phyloP scores from a whole-genome alignment of 2,329 filamentous ascomycete species.

The Pseudopyricularia cyperi region DNA sequence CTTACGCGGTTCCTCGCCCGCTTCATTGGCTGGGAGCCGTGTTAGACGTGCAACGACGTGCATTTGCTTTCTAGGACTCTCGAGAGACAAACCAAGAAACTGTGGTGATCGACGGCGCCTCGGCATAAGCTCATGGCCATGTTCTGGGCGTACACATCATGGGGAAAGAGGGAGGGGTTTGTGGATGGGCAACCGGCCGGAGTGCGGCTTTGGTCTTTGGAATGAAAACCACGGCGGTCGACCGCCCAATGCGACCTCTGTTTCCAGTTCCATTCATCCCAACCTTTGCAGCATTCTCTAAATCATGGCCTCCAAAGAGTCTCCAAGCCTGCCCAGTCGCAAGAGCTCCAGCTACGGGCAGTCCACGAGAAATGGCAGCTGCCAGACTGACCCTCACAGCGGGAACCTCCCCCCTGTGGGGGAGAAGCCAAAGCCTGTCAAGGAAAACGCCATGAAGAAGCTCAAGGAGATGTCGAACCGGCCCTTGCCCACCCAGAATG shows the following conservation, averaged over 20 bases:
- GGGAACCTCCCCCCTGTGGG: conserved; percentile 7
- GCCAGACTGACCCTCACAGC: background rate
- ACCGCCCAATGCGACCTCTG: background rate
- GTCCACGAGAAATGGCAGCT: background rate
- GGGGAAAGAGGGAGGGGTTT: background rate
- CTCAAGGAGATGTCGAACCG: conserved; percentile 35
- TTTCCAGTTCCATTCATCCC: background rate
- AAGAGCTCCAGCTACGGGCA: background rate
- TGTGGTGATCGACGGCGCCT: background rate
- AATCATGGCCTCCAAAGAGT: background rate
- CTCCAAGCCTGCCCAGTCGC: background rate
- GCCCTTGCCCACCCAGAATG: conserved; percentile 50
- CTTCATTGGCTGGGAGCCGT: background rate
- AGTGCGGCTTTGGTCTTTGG: background rate
- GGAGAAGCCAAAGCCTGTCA: conserved; percentile 10
- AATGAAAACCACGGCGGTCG: background rate
- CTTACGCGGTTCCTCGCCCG: background rate
- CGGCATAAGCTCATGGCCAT: background rate
- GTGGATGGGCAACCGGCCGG: background rate
- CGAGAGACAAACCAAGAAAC: background rate
- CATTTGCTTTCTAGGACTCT: background rate
- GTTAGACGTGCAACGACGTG: background rate
- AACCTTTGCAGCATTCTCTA: background rate
- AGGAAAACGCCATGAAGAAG: conserved; percentile 14
- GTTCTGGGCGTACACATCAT: background rate